Evolutionary conservation across 768 basidiomycete genomes (phyloP).

Genomic region (Neoboletus magnificus): DNA sequence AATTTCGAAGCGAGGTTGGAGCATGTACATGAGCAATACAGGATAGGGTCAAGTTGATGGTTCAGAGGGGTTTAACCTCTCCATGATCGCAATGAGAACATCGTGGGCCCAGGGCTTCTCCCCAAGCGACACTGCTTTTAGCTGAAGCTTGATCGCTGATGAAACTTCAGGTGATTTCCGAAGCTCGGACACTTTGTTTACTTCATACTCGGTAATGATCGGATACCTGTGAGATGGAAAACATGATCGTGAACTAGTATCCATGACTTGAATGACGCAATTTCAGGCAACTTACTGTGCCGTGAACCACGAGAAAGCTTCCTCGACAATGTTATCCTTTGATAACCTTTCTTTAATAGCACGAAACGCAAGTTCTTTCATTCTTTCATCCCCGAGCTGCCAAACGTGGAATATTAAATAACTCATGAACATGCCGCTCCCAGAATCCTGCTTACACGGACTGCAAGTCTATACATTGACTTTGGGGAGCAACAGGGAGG

Average conservation of each 20-base stretch:
- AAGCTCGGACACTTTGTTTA: conserved; percentile 18
- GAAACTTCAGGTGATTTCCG: conserved; percentile 22
- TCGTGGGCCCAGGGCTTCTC: conserved; percentile 26
- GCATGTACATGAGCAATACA: background rate
- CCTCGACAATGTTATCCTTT: conserved; percentile 25
- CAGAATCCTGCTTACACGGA: conserved; percentile 14
- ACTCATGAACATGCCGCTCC: background rate
- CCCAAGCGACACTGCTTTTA: conserved; percentile 21
- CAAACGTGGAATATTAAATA: background rate
- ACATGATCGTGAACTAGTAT: background rate
- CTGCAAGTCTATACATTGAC: conserved; percentile 38
- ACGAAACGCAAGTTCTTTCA: conserved; percentile 25
- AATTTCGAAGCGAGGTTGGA: background rate
- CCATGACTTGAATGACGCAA: background rate
- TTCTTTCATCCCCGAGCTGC: conserved; percentile 25
- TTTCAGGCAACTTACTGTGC: conserved; percentile 23
- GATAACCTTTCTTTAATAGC: conserved; percentile 25
- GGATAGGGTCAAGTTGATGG: background rate
- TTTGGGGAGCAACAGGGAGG: conserved; percentile 32
- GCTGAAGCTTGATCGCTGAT: conserved; percentile 20
- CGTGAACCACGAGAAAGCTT: conserved; percentile 32
- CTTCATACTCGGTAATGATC: conserved; percentile 11
- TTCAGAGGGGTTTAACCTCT: conserved; percentile 14
- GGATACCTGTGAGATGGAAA: conserved; percentile 13
- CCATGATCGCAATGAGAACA: conserved; percentile 26